These are phyloP conservation scores for Phytophthora palmivora DNA, from an alignment of 352 stramenopile genomes.

Conservation along the genomic window DNA sequence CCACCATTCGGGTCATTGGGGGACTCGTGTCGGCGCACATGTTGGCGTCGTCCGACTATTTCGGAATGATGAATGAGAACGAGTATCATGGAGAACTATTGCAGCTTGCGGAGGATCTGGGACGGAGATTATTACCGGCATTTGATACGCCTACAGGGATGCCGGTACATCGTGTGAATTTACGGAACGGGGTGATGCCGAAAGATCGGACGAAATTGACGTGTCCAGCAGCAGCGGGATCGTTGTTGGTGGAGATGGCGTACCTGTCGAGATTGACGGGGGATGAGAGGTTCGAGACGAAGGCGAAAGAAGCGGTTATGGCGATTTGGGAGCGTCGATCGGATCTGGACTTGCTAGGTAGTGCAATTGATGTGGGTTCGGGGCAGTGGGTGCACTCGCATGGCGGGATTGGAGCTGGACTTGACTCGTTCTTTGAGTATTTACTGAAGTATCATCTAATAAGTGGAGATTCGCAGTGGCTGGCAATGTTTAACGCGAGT, in stretches of 20 bases:
- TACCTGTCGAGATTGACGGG: slow-evolving; percentile 91
- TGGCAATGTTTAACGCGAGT: slow-evolving; percentile 93
- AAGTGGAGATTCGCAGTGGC: slow-evolving; percentile 92
- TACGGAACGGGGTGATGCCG: slow-evolving; percentile 62
- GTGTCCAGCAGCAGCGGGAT: slow-evolving; percentile 95
- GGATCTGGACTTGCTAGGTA: slow-evolving; percentile 93
- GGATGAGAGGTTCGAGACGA: slow-evolving; percentile 65
- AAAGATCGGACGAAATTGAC: slow-evolving; percentile 69
- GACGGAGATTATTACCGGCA: slow-evolving; percentile 93
- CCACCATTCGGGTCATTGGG: slow-evolving; percentile 93
- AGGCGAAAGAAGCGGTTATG: slow-evolving; percentile 65
- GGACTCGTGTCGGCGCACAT: slow-evolving; percentile 93
- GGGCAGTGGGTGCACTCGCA: slow-evolving; percentile 84
- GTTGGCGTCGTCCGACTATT: slow-evolving; percentile 66
- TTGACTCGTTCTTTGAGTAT: slow-evolving; percentile 99
- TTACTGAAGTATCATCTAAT: slow-evolving; percentile 97
- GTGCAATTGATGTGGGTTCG: slow-evolving; percentile 93
- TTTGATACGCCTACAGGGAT: slow-evolving; percentile 97
- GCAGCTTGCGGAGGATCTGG: slow-evolving; percentile 94
- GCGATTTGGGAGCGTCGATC: slow-evolving; percentile 83
- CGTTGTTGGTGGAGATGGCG: slow-evolving; percentile 96
- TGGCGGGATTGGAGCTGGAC: slow-evolving; percentile 91
- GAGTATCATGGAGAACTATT: slow-evolving; percentile 96
- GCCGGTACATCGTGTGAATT: slow-evolving; percentile 97
- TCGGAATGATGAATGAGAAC: slow-evolving; percentile 56